phyloP scores from a whole-genome alignment of 805 yeast species.

The Metschnikowia matae region DNA sequence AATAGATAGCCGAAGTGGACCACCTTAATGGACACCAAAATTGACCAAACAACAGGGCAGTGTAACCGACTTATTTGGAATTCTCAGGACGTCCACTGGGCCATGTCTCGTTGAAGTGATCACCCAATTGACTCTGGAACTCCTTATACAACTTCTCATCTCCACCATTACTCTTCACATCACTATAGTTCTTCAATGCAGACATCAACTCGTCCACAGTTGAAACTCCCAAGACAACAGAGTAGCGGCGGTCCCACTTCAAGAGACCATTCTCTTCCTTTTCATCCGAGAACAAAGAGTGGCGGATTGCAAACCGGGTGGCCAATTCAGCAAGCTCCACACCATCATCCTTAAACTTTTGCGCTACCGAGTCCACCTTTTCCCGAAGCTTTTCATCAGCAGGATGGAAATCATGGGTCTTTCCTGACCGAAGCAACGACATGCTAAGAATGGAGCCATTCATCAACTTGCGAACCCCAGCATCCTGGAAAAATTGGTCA shows the following conservation, averaged over 20 bases:
- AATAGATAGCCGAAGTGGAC: no score
- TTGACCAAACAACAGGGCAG: no score
- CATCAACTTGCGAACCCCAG: slow-evolving; percentile 55
- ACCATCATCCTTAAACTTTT: slow-evolving; percentile 25
- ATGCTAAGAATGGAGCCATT: slow-evolving; percentile 86
- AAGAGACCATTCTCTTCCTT: slow-evolving; percentile 9
- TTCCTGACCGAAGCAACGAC: slow-evolving; percentile 71
- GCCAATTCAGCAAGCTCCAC: slow-evolving; percentile 80
- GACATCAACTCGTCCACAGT: slow-evolving; percentile 55
- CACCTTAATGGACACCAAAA: no score
- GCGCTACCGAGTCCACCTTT: slow-evolving; percentile 46
- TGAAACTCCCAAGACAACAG: slow-evolving; percentile 78
- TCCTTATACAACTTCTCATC: slow-evolving; percentile 45
- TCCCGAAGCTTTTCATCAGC: slow-evolving; percentile 55
- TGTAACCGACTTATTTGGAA: neutral
- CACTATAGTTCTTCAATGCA: slow-evolving; percentile 54
- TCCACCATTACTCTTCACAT: slow-evolving; percentile 35
- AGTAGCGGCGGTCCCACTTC: slow-evolving; percentile 31
- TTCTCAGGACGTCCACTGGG: slow-evolving; percentile 27
- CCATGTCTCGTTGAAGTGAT: slow-evolving; percentile 67
- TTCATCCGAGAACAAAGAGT: slow-evolving; percentile 22
- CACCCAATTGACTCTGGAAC: slow-evolving; percentile 45
- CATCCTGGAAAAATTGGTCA: slow-evolving; percentile 46
- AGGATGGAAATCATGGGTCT: slow-evolving; percentile 78
- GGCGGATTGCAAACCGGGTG: slow-evolving; percentile 64